Percentiles rank a stretch among this genome's conserved stretches.
These are phyloP conservation scores for Leptographium flavum DNA, from an alignment of 2,329 filamentous ascomycete species.

Conservation along the genomic window DNA sequence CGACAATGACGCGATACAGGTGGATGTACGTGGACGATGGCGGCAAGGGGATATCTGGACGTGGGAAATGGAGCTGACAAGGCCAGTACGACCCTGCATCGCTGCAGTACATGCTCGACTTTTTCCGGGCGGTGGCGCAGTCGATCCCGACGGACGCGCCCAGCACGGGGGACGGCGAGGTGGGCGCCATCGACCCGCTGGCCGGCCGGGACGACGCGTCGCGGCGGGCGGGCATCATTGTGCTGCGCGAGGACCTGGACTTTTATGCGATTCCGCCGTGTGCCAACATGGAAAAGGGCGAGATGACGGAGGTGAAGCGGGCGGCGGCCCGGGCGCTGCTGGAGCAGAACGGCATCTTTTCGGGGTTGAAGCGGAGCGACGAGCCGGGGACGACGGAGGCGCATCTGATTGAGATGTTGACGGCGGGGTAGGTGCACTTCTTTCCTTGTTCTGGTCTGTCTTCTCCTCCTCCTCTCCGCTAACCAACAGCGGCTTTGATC, in stretches of 20 bases:
- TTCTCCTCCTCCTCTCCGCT: constrained; percentile 9
- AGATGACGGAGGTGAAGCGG: constrained; percentile 95
- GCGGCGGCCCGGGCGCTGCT: constrained; percentile 78
- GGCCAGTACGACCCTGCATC: constrained; percentile 96
- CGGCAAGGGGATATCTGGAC: constrained; percentile 11
- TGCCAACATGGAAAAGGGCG: constrained; percentile 66
- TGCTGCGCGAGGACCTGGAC: constrained; percentile 87
- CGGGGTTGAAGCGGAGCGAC: constrained; percentile 84
- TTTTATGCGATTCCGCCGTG: constrained; percentile 92
- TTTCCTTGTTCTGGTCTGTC: constrained; percentile 9
- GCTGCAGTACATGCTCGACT: constrained; percentile 97
- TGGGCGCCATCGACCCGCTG: constrained; percentile 57
- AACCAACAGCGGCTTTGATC: constrained; percentile 70
- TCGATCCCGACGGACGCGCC: constrained; percentile 74
- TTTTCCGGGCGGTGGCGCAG: constrained; percentile 90
- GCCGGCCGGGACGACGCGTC: constrained; percentile 59
- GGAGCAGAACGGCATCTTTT: constrained; percentile 88
- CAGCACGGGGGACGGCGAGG: constrained; percentile 44
- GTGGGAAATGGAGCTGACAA: too few relatives aligned
- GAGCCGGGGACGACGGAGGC: constrained; percentile 95
- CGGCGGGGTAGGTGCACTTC: constrained; percentile 61
- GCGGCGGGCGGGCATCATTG: constrained; percentile 94
- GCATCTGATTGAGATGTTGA: constrained; percentile 98
- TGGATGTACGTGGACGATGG: constrained; percentile 52
- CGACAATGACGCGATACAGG: constrained; percentile 87